Evolutionary conservation across 345 rosid genomes (phyloP), one percentile per base, ranked within the genome.

Genomic region (Litchi chinensis): DNA sequence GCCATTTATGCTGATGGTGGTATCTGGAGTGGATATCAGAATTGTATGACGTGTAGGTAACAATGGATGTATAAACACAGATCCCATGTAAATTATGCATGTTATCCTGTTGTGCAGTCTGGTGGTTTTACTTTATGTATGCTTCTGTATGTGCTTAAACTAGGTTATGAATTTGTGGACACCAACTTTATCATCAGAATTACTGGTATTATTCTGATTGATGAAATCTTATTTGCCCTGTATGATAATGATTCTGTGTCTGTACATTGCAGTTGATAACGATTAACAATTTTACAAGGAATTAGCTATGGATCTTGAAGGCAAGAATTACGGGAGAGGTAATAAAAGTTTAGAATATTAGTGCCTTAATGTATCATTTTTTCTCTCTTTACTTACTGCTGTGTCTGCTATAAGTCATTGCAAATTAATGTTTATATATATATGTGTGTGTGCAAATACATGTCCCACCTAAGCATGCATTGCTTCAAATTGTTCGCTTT

Each of bases 321-420:
- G 81, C 85, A 90, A 88, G 85, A 90, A 87, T 65, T 92, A 88
- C 79, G 96, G 94, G 83, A 82, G 84, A 82, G 96, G 96, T 90
- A 86, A 68, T 79, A 66, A 41, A 52, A 56, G 73, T 37, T 65
- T 65, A 13, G 32, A 75, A 39, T 28, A 56, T 41, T 71, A 57
- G 32, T 72, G n/a, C 44, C 28, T 62, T 39, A 22, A 13, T 32
- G 22, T 63, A 10, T 7, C 22, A 6, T n/a, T 48, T 24, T 24
- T 12, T 21, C 19, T 28, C 4, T 78, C 46, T 26, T 41, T 22
- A 6, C 62, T 48, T 12, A 12, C 4, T 0, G 22, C 57, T 39
- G 21, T 50, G 7, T 68, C 16, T 22, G 2, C 41, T 54, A 5
- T 16, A 11, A 6, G 62, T 41, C 3, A 13, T 48, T 37, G 39